These are phyloP conservation scores for Ceratocystis albifundus DNA, from an alignment of 2,329 filamentous ascomycete species.

Conservation along the genomic window DNA sequence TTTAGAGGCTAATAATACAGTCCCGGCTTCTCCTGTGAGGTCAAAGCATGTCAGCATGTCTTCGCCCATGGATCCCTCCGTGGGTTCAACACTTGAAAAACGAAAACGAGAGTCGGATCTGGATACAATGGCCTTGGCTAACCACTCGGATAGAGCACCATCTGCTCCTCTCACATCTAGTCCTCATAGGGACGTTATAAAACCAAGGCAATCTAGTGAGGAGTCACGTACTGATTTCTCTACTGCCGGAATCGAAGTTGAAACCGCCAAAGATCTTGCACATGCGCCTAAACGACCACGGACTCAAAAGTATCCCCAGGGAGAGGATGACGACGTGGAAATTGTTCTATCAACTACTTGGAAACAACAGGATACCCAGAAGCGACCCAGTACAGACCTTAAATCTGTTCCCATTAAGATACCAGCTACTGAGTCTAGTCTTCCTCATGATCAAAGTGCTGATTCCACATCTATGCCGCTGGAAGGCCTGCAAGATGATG, in stretches of 20 bases:
- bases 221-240: constrained; percentile 5
- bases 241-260: neutral
- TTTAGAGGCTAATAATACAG: neutral
- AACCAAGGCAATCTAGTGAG: neutral
- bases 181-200: neutral
- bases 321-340: neutral
- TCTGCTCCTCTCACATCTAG: neutral
- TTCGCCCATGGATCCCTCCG: constrained; percentile 5
- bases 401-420: neutral
- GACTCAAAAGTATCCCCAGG: neutral
- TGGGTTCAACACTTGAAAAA: neutral
- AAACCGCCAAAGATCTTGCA: neutral
- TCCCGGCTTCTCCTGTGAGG: neutral
- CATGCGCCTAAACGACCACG: constrained; percentile 13
- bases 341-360: neutral
- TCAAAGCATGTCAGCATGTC: constrained; percentile 13
- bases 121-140: neutral
- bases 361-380: neutral
- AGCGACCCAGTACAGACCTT: neutral
- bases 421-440: neutral
- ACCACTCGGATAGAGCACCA: neutral
- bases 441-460: neutral
- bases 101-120: neutral
- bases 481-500: neutral
- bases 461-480: neutral